Evolutionary conservation across 371 early-diverging fungal species (phyloP).

Genomic region (Mortierella sp.): DNA sequence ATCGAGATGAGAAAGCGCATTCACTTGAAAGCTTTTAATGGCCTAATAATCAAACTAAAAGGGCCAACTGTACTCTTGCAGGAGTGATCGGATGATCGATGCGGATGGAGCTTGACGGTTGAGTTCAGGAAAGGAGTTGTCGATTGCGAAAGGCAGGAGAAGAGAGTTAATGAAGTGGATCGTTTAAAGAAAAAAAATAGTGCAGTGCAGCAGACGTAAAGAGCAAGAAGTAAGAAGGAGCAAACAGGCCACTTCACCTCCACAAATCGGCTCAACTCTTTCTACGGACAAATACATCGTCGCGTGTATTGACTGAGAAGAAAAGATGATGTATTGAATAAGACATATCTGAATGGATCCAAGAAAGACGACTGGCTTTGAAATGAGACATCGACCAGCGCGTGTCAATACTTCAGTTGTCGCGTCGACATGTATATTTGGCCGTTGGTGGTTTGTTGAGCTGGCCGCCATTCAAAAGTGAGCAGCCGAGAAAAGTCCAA

Average conservation of each 20-base stretch:
- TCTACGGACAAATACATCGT: neutral
- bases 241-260: neutral
- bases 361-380: neutral
- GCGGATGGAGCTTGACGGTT: neutral
- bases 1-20: neutral
- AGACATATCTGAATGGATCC: neutral
- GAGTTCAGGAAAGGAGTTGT: neutral
- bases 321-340: neutral
- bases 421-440: neutral
- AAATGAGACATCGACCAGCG: neutral
- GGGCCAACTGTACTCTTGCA: neutral
- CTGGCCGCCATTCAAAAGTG: neutral
- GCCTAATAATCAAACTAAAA: neutral
- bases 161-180: neutral
- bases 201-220: neutral
- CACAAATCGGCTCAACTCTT: neutral
- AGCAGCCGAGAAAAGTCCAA: neutral
- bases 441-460: neutral
- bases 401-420: neutral
- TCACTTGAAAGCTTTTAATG: neutral
- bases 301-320: neutral
- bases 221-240: neutral
- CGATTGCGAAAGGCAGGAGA: neutral
- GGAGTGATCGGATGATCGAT: neutral
- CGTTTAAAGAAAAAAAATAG: neutral